phyloP scores from a whole-genome alignment of 208 protist genomes.

The Acanthamoeba triangularis region DNA sequence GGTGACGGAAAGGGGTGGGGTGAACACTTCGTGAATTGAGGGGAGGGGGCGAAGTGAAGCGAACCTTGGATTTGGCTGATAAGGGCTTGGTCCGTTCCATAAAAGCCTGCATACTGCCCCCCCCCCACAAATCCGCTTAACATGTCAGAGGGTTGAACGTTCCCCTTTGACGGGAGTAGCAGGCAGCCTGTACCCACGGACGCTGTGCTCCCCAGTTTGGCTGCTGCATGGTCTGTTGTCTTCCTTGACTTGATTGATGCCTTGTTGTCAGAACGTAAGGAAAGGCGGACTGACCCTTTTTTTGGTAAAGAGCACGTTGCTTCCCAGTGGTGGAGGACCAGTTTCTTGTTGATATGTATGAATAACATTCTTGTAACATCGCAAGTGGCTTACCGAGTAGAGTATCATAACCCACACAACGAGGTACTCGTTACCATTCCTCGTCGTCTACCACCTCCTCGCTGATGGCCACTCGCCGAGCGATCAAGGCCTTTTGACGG shows the following conservation, averaged over 20 bases:
- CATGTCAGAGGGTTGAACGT: too few relatives aligned
- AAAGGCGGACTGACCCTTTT: neutral
- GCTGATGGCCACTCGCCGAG: neutral
- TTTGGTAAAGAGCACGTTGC: too few relatives aligned
- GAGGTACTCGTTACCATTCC: neutral
- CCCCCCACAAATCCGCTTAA: neutral
- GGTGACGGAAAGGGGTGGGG: neutral
- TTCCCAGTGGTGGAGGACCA: too few relatives aligned
- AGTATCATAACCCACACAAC: too few relatives aligned
- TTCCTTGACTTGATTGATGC: neutral
- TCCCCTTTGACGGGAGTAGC: too few relatives aligned
- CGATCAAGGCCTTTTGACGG: neutral
- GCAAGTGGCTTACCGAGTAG: too few relatives aligned
- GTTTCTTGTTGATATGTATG: too few relatives aligned
- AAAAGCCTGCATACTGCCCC: neutral
- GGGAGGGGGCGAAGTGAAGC: neutral
- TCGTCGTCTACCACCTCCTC: neutral
- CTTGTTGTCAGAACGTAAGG: neutral
- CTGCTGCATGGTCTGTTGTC: neutral
- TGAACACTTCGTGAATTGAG: neutral
- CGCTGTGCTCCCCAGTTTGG: slow-evolving; percentile 22
- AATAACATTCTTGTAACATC: too few relatives aligned
- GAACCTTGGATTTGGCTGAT: neutral
- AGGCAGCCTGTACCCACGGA: neutral
- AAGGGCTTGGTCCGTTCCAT: neutral